Base-by-base conservation (phyloP, 2,329 filamentous ascomycete genomes). In the Aschersonia sp. region DNA sequence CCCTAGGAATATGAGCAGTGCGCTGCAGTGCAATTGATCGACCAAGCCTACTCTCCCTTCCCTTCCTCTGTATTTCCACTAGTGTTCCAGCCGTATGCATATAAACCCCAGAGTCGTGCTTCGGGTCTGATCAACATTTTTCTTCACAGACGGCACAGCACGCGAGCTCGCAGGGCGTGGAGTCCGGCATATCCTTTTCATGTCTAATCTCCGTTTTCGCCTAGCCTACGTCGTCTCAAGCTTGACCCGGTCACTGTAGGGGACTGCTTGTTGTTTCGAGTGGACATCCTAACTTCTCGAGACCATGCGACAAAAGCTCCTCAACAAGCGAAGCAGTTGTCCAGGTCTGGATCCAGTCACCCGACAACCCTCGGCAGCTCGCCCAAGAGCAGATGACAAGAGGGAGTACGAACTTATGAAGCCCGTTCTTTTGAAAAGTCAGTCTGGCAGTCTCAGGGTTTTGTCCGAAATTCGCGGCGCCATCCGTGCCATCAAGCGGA, bases 381-480 rank as follows among this genome's bases (percentile, higher is more conserved):
- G 40, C 32, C 30, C 49, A 31, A 40, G 42, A 6, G 42, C 45
- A 12, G 45, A 45, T 30, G 40, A 43, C 20, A 31, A 31, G 30
- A 46, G 46, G 28, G 43, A 47, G 3, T 44, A 46, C 2, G 52
- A 45, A 5, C 49, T 10, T 28, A 55, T 52, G 4, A 46, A 45
- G 5, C 48, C 50, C 4, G 51, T 52, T 40, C 47, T 43, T 1
- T 31, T 56, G 29, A 64, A 55, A 45, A 48, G 58, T n/a, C 57
- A 56, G 35, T 56, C 54, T 28, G 55, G 54, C 5, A 55, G 58
- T 35, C 59, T 61, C 9, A 60, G 53, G 35, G 61, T 64, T 4
- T 64, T 63, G 61, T 60, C 59, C 5, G 63, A 65, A 38, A 59
- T 66, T 30, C 57, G 61, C 3, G 56, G 56, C 10, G 64, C 59